phyloP scores from a whole-genome alignment of 2,329 filamentous ascomycete genomes.

The Clarireedia paspali region DNA sequence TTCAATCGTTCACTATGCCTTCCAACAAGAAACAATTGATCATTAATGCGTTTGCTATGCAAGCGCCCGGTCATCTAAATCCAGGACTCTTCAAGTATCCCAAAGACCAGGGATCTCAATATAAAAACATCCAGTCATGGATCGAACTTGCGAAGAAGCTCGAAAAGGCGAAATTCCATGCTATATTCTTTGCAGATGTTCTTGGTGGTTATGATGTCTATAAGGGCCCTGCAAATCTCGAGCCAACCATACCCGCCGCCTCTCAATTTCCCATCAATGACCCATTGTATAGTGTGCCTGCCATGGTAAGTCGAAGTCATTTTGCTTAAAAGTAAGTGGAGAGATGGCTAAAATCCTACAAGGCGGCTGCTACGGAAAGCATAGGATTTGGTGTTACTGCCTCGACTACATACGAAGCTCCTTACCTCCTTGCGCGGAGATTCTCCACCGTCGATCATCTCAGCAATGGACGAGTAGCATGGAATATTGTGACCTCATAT shows the following conservation, averaged over 20 bases:
- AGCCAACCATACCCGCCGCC: slow-evolving; percentile 51
- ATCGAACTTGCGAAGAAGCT: slow-evolving; percentile 50
- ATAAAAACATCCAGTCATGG: slow-evolving; percentile 55
- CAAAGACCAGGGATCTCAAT: slow-evolving; percentile 52
- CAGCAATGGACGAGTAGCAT: slow-evolving; percentile 48
- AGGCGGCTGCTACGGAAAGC: slow-evolving; percentile 47
- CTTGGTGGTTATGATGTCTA: slow-evolving; percentile 65
- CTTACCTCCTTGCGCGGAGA: slow-evolving; percentile 20
- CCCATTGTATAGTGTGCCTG: slow-evolving; percentile 53
- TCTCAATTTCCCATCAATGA: slow-evolving; percentile 69
- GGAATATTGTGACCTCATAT: slow-evolving; percentile 58
- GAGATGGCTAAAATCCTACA: background rate
- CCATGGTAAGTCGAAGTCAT: slow-evolving; percentile 46
- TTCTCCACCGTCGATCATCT: slow-evolving; percentile 28
- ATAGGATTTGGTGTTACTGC: slow-evolving; percentile 64
- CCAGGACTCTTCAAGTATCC: slow-evolving; percentile 58
- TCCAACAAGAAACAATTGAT: slow-evolving; percentile 36
- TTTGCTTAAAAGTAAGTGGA: too few species aligned
- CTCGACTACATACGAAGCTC: slow-evolving; percentile 55
- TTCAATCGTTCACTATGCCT: slow-evolving; percentile 12
- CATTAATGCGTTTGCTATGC: slow-evolving; percentile 43
- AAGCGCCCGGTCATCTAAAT: slow-evolving; percentile 43
- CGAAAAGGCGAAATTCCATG: slow-evolving; percentile 55
- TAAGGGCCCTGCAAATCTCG: slow-evolving; percentile 50
- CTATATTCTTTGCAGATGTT: slow-evolving; percentile 61